A percentile compares a stretch with the other conserved stretches of the same genome.
Conservation (phyloP, 2,329 filamentous ascomycete genomes). For the Cladosporium oxysporum region DNA sequence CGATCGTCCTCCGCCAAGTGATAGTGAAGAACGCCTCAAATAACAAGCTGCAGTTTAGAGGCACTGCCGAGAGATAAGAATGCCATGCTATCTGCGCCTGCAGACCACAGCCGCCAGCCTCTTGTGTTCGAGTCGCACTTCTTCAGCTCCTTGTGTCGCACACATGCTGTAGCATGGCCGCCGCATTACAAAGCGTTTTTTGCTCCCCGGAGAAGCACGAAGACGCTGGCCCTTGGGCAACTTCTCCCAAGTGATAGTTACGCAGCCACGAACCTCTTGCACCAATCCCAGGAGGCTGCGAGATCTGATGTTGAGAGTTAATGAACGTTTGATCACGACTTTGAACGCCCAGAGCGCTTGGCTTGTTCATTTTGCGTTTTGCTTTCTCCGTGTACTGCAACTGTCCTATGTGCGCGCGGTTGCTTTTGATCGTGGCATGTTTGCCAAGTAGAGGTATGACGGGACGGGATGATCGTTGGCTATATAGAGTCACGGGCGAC, state of each 20-base stretch:
- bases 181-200: conserved; percentile 7
- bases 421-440: not conserved
- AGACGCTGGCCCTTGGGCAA: not conserved
- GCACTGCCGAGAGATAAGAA: conserved; percentile 17
- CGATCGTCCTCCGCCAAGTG: conserved; percentile 11
- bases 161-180: not conserved
- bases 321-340: not conserved
- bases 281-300: conserved; percentile 8
- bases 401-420: not conserved
- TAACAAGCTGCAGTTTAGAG: conserved; percentile 6
- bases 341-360: conserved; percentile 8
- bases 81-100: conserved; percentile 1
- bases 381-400: not conserved
- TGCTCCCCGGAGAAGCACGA: conserved; percentile 19
- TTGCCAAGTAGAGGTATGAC: conserved; percentile 8
- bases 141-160: not conserved
- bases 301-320: not conserved
- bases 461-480: not conserved
- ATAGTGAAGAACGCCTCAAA: conserved; percentile 14
- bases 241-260: conserved; percentile 17
- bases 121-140: not conserved
- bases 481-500: conserved; percentile 3
- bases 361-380: not conserved
- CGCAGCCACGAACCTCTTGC: not conserved
- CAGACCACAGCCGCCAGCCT: not conserved